These are phyloP conservation scores for Dictyostelium brefeldianum DNA, from an alignment of 78 protist genomes.

Conservation along the genomic window DNA sequence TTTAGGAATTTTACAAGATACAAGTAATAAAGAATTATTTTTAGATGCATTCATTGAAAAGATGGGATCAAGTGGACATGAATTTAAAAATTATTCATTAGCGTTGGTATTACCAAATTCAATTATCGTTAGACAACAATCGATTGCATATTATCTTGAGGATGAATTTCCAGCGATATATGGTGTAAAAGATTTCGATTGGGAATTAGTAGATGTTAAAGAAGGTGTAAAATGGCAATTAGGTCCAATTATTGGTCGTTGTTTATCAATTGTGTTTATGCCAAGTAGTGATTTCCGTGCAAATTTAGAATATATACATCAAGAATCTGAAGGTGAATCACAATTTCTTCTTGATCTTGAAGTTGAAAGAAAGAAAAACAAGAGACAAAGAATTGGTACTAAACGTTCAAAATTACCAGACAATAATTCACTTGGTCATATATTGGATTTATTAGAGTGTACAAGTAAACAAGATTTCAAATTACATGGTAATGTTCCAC, in stretches of 20 bases:
- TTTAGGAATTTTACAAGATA: conserved; percentile 61
- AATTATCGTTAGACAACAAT: conserved; percentile 29
- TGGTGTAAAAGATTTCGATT: neutral
- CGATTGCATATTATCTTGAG: conserved; percentile 37
- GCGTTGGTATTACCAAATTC: conserved; percentile 36
- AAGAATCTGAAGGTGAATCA: conserved; percentile 44
- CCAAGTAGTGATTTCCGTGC: conserved; percentile 58
- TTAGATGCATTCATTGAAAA: conserved; percentile 25
- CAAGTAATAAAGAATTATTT: conserved; percentile 1
- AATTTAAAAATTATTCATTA: conserved; percentile 63
- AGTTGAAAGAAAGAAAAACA: neutral
- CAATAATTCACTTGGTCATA: neutral
- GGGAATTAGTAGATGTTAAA: conserved; percentile 39
- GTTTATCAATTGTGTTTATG: neutral
- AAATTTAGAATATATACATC: conserved; percentile 32
- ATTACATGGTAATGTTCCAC: conserved; percentile 27
- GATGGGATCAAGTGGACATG: conserved; percentile 20
- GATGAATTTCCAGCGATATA: neutral
- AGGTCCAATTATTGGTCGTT: conserved; percentile 58
- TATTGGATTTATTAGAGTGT: neutral
- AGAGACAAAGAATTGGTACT: neutral
- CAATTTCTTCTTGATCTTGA: neutral
- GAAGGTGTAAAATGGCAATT: conserved; percentile 79
- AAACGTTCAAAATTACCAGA: neutral
- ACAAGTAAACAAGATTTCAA: conserved; percentile 24